Percentiles rank a stretch among this genome's conserved stretches.
Conservation (phyloP, 371 early-diverging fungal genomes). For the Nematocida ausubeli region DNA sequence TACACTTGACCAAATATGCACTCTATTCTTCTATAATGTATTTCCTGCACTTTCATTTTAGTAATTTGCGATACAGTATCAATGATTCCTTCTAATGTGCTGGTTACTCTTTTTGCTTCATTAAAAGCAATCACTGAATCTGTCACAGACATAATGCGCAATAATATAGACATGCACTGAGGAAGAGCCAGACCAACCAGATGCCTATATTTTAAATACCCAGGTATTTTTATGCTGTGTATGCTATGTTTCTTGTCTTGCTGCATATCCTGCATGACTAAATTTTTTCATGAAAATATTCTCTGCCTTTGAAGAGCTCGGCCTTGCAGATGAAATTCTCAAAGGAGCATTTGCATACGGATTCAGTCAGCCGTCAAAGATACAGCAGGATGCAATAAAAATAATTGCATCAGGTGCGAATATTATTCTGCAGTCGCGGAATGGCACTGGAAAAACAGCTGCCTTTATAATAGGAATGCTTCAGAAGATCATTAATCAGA, state of each 20-base stretch:
- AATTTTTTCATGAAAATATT: constrained; percentile 46
- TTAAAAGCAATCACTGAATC: constrained; percentile 54
- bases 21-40: constrained; percentile 34
- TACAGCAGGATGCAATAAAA: constrained; percentile 87
- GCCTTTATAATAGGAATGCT: constrained; percentile 82
- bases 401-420: constrained; percentile 74
- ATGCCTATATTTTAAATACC: constrained; percentile 46
- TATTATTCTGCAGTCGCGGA: constrained; percentile 78
- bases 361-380: constrained; percentile 63
- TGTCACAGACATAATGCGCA: constrained; percentile 41
- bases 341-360: constrained; percentile 90
- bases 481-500: constrained; percentile 72
- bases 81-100: constrained; percentile 17
- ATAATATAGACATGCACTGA: constrained; percentile 15
- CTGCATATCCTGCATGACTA: background rate
- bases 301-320: constrained; percentile 36
- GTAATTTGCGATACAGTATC: constrained; percentile 28
- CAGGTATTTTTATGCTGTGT: constrained; percentile 28
- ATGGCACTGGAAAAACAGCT: constrained; percentile 96
- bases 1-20: constrained; percentile 41
- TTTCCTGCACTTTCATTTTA: constrained; percentile 4
- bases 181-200: constrained; percentile 13
- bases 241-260: background rate
- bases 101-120: constrained; percentile 34
- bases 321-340: constrained; percentile 80